These are phyloP conservation scores for Trypanosoma rangeli DNA, from an alignment of 208 protist species.

Conservation along the genomic window DNA sequence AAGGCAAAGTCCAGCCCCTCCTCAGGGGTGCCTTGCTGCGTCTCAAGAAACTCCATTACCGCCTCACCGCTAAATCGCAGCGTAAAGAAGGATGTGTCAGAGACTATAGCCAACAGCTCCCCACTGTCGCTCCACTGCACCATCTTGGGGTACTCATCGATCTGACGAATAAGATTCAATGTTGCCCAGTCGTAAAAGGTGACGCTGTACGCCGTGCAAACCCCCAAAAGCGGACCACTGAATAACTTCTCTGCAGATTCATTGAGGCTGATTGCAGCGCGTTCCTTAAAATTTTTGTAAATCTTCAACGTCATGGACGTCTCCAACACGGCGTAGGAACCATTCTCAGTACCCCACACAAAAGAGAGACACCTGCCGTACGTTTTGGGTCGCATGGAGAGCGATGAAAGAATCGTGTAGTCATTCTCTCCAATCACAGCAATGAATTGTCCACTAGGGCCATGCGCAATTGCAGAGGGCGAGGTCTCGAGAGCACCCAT, in stretches of 20 bases:
- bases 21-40: constrained; percentile 51
- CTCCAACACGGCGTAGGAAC: constrained; percentile 94
- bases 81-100: constrained; percentile 92
- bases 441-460: constrained; percentile 94
- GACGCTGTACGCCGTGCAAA: constrained; percentile 73
- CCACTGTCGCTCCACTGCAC: constrained; percentile 94
- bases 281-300: constrained; percentile 97
- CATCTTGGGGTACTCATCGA: constrained; percentile 92
- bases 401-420: constrained; percentile 98
- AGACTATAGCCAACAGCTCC: constrained; percentile 88
- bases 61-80: constrained; percentile 93
- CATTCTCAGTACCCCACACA: constrained; percentile 91
- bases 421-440: constrained; percentile 95
- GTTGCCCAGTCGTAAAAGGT: constrained; percentile 98
- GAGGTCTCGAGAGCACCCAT: constrained; percentile 95
- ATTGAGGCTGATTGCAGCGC: constrained; percentile 70
- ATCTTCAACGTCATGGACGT: constrained; percentile 88
- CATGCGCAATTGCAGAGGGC: constrained; percentile 92
- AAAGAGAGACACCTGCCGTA: constrained; percentile 97
- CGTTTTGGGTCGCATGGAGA: constrained; percentile 95
- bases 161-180: constrained; percentile 90
- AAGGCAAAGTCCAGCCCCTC: constrained; percentile 97
- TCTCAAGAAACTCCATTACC: constrained; percentile 76
- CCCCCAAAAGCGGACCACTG: constrained; percentile 88
- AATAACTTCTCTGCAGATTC: constrained; percentile 76